phyloP scores from a whole-genome alignment of 192 early-diverging fungal genomes.

The Linnemannia elongata region DNA sequence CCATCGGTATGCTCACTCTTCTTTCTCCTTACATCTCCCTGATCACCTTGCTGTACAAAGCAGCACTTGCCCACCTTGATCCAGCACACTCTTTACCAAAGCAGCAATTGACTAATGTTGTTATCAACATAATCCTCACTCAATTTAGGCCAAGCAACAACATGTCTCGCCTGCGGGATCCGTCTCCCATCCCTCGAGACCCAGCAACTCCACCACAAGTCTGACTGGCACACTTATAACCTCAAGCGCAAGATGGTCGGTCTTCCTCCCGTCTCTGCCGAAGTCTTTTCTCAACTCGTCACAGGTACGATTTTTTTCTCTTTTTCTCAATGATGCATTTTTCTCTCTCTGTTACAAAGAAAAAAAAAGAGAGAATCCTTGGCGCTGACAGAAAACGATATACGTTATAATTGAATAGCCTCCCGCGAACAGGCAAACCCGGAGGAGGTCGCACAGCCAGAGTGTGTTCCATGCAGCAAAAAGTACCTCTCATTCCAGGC shows the following conservation, averaged over 20 bases:
- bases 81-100: not conserved
- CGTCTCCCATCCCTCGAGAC: slow-evolving; percentile 90
- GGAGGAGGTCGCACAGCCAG: slow-evolving; percentile 38
- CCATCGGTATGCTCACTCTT: slow-evolving; percentile 29
- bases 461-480: slow-evolving; percentile 65
- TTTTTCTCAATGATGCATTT: not conserved
- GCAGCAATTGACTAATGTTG: too few relatives aligned
- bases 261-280: slow-evolving; percentile 86
- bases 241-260: slow-evolving; percentile 97
- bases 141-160: slow-evolving; percentile 55
- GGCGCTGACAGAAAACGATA: not conserved
- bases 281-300: slow-evolving; percentile 85
- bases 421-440: slow-evolving; percentile 47
- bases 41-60: not conserved
- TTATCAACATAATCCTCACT: not conserved
- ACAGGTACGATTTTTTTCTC: slow-evolving; percentile 53
- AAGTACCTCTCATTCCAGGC: slow-evolving; percentile 86
- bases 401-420: slow-evolving; percentile 28
- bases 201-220: slow-evolving; percentile 93
- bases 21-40: not conserved
- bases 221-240: slow-evolving; percentile 99
- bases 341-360: not conserved
- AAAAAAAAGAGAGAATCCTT: not conserved
- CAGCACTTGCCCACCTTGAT: not conserved
- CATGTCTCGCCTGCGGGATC: slow-evolving; percentile 92